These are phyloP conservation scores for Tolypocladium cylindrosporum DNA, from an alignment of 2,329 filamentous ascomycete genomes.

Conservation along the genomic window DNA sequence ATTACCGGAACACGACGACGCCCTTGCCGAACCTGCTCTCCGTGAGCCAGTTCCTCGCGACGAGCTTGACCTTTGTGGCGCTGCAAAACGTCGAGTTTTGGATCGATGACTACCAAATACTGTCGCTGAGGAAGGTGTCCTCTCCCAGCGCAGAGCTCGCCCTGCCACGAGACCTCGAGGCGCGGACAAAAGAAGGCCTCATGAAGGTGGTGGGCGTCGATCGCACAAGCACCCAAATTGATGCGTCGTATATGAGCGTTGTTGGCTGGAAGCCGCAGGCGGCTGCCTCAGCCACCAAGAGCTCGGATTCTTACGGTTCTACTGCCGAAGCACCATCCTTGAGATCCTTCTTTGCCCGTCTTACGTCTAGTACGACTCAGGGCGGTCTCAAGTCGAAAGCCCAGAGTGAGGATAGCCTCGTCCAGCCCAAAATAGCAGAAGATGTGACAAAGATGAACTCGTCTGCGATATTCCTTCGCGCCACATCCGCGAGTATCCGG, in stretches of 20 bases:
- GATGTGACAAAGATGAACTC: conserved; percentile 62
- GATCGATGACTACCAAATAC: conserved; percentile 77
- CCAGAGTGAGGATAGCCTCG: conserved; percentile 51
- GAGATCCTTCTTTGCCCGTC: conserved; percentile 68
- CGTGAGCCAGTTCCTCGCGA: conserved; percentile 84
- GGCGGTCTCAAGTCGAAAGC: conserved; percentile 41
- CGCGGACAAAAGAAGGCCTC: conserved; percentile 72
- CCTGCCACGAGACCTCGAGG: conserved; percentile 71
- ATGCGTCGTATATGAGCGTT: conserved; percentile 79
- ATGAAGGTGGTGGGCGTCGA: conserved; percentile 81
- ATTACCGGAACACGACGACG: conserved; percentile 83
- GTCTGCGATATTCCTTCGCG: conserved; percentile 78
- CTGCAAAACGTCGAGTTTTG: conserved; percentile 80
- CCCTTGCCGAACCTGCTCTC: conserved; percentile 79
- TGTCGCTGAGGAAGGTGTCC: conserved; percentile 73
- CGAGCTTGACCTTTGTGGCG: conserved; percentile 90
- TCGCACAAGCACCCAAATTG: conserved; percentile 81
- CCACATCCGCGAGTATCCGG: conserved; percentile 73
- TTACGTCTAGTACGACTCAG: conserved; percentile 51
- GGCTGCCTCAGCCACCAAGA: conserved; percentile 26
- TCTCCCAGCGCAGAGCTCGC: conserved; percentile 64
- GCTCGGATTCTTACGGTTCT: conserved; percentile 38
- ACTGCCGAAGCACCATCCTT: conserved; percentile 46
- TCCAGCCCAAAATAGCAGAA: conserved; percentile 54
- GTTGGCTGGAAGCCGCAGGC: conserved; percentile 69